Evolutionary conservation across 306 rosid genomes (phyloP).

Genomic region (Quercus bicolor): DNA sequence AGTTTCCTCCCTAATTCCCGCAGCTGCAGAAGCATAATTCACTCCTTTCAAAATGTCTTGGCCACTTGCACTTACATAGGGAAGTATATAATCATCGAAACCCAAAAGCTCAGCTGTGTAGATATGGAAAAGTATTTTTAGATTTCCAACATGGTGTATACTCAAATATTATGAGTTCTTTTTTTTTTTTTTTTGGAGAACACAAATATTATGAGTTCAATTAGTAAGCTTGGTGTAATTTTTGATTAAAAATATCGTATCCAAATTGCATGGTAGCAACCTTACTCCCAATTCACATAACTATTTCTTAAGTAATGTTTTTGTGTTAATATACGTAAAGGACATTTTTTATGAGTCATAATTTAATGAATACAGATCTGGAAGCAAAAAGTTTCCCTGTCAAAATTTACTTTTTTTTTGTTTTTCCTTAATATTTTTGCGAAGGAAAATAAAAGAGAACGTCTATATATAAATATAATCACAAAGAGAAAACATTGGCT

Average conservation of each 20-base stretch:
- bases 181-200: too few relatives aligned
- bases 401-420: neutral
- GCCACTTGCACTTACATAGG: conserved; percentile 58
- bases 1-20: conserved; percentile 94
- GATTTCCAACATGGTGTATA: neutral
- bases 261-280: too few relatives aligned
- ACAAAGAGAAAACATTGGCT: too few relatives aligned
- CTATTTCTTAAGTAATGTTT: too few relatives aligned
- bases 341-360: neutral
- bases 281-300: too few relatives aligned
- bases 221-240: neutral
- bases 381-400: neutral
- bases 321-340: too few relatives aligned
- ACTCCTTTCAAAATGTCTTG: conserved; percentile 68
- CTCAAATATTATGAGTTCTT: neutral
- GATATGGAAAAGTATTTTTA: neutral
- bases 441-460: neutral
- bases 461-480: too few relatives aligned
- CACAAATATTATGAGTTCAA: neutral
- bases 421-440: neutral
- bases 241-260: neutral
- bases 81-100: conserved; percentile 63
- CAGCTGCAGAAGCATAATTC: conserved; percentile 96
- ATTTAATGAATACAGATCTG: neutral
- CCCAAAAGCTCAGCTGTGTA: conserved; percentile 74